Conservation (phyloP, 208 protist species). For the Leishmania martiniquensis region DNA sequence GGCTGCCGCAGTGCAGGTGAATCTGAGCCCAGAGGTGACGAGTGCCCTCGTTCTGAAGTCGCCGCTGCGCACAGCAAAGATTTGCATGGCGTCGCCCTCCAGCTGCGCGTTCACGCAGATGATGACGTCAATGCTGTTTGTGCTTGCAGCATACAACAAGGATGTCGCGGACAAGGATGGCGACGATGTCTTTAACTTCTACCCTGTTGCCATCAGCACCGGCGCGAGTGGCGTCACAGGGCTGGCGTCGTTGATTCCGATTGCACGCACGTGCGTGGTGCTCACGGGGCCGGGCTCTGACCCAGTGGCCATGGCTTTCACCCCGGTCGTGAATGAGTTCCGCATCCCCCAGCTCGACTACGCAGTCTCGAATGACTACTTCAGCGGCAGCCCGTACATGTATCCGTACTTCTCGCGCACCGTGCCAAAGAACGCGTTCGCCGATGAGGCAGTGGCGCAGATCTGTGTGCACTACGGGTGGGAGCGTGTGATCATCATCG, state of each 20-base stretch:
- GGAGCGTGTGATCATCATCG: constrained; percentile 84
- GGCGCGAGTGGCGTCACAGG: constrained; percentile 68
- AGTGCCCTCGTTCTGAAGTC: constrained; percentile 52
- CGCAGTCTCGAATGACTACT: constrained; percentile 60
- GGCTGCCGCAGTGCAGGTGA: constrained; percentile 27
- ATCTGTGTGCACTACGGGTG: constrained; percentile 75
- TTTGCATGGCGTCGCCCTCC: constrained; percentile 73
- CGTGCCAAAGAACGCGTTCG: constrained; percentile 52
- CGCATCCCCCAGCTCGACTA: constrained; percentile 78
- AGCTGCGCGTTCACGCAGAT: constrained; percentile 58
- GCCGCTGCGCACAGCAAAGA: constrained; percentile 58
- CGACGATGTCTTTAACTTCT: constrained; percentile 49
- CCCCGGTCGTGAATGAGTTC: constrained; percentile 85
- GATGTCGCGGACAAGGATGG: constrained; percentile 25
- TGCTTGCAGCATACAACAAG: constrained; percentile 56
- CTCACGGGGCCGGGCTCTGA: constrained; percentile 66
- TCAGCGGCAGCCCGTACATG: constrained; percentile 51
- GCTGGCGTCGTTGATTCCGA: constrained; percentile 66
- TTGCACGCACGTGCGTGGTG: constrained; percentile 70
- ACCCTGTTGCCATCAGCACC: constrained; percentile 65
- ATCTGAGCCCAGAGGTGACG: constrained; percentile 40
- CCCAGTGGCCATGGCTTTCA: constrained; percentile 56
- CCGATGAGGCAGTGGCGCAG: constrained; percentile 58
- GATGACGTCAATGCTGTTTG: constrained; percentile 63
- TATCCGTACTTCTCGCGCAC: constrained; percentile 87